Evolutionary conservation across 805 yeast genomes (phyloP).

Genomic region (Metschnikowia noctiluminum): DNA sequence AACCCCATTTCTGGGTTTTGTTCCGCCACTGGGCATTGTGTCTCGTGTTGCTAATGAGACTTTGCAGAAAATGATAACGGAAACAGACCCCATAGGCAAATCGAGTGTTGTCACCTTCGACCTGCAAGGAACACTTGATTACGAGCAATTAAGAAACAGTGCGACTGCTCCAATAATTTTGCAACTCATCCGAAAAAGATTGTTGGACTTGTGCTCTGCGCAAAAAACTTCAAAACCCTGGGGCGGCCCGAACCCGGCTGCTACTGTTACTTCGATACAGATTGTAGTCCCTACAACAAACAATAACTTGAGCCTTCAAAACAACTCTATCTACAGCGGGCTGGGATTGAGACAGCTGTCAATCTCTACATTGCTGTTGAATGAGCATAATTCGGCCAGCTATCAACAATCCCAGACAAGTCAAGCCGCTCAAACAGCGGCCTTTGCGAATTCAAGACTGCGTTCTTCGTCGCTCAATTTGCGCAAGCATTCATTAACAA

Average conservation of each 20-base stretch:
- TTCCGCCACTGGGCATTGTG: conserved; percentile 45
- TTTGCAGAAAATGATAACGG: conserved; percentile 25
- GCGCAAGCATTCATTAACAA: conserved; percentile 42
- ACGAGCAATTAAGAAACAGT: conserved; percentile 30
- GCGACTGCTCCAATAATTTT: conserved; percentile 37
- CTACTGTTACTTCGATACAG: conserved; percentile 13
- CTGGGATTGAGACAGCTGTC: conserved; percentile 34
- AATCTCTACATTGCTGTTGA: conserved; percentile 39
- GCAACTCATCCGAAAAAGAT: conserved; percentile 40
- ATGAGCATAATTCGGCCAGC: conserved; percentile 36
- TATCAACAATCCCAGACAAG: conserved; percentile 20
- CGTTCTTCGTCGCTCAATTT: conserved; percentile 35
- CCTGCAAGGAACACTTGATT: conserved; percentile 29
- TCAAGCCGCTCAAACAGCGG: conserved; percentile 11
- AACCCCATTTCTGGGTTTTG: conserved; percentile 41
- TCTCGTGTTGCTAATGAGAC: conserved; percentile 44
- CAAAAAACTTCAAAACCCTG: conserved; percentile 13
- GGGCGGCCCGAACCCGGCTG: conserved; percentile 5
- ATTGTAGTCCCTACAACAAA: conserved; percentile 10
- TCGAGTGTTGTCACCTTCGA: conserved; percentile 26
- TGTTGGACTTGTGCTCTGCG: conserved; percentile 37
- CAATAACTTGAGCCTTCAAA: background rate
- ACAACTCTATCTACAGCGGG: conserved; percentile 15
- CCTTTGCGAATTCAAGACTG: conserved; percentile 25
- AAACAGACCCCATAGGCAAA: conserved; percentile 13